Percentiles rank a stretch among this genome's conserved stretches.
phyloP scores from a whole-genome alignment of 768 basidiomycete species.

The Suillus tomentosus region DNA sequence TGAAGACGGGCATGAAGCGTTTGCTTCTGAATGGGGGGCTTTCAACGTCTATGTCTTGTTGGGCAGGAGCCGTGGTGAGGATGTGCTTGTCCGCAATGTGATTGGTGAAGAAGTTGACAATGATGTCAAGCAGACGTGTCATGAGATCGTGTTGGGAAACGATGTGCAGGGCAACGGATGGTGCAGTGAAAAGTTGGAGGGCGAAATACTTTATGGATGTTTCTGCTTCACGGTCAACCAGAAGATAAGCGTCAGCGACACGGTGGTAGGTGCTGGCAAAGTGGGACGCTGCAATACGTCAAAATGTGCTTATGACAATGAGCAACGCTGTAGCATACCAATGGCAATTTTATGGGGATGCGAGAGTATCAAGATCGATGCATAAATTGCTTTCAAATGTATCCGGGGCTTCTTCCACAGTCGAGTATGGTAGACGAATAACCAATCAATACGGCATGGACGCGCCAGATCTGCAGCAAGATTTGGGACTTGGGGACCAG shows the following conservation, averaged over 20 bases:
- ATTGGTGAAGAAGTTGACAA: slow-evolving; percentile 91
- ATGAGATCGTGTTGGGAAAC: slow-evolving; percentile 75
- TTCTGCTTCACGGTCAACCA: slow-evolving; percentile 92
- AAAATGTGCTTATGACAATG: slow-evolving; percentile 13
- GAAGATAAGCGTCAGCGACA: slow-evolving; percentile 88
- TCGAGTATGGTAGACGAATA: slow-evolving; percentile 80
- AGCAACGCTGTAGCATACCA: slow-evolving; percentile 49
- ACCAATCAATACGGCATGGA: slow-evolving; percentile 67
- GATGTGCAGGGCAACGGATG: slow-evolving; percentile 79
- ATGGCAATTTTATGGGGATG: slow-evolving; percentile 75
- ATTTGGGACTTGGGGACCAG: slow-evolving; percentile 39
- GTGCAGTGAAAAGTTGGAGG: slow-evolving; percentile 90
- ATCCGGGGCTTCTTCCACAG: slow-evolving; percentile 85
- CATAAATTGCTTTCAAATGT: slow-evolving; percentile 82
- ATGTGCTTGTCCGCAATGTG: slow-evolving; percentile 79
- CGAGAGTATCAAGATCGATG: slow-evolving; percentile 69
- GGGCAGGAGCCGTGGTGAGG: slow-evolving; percentile 30
- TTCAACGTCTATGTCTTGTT: slow-evolving; percentile 70
- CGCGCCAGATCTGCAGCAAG: slow-evolving; percentile 44
- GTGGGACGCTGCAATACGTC: slow-evolving; percentile 59
- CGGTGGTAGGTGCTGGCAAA: slow-evolving; percentile 85
- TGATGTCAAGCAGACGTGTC: slow-evolving; percentile 76
- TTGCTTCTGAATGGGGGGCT: slow-evolving; percentile 90
- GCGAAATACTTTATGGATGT: slow-evolving; percentile 94
- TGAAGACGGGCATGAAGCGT: slow-evolving; percentile 94